Conservation (phyloP, 2,329 filamentous ascomycete genomes). For the Colletotrichum sp. region DNA sequence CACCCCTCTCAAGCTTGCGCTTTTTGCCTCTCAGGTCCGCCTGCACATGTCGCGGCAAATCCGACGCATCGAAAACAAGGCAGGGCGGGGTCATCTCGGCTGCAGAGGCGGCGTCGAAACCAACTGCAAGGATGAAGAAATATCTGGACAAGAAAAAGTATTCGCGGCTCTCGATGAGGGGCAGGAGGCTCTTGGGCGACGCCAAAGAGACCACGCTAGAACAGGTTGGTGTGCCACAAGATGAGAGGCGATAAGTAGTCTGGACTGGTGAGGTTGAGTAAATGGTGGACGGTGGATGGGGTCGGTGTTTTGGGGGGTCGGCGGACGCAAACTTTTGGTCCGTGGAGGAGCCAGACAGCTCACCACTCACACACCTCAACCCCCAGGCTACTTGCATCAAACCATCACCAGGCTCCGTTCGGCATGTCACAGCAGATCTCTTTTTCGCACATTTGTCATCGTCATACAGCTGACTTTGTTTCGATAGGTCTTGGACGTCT, state of each 20-base stretch:
- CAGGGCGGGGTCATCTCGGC: slow-evolving; percentile 63
- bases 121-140: slow-evolving; percentile 29
- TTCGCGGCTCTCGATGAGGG: slow-evolving; percentile 36
- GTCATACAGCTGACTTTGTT: not conserved
- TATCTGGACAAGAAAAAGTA: slow-evolving; percentile 25
- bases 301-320: not conserved
- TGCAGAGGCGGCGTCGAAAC: not conserved
- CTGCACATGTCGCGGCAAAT: slow-evolving; percentile 57
- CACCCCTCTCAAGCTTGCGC: slow-evolving; percentile 51
- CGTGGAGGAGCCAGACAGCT: not conserved
- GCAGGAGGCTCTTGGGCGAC: slow-evolving; percentile 57
- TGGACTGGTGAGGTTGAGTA: not conserved
- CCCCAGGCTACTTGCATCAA: not conserved
- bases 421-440: not conserved
- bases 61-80: slow-evolving; percentile 56
- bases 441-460: not conserved
- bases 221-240: slow-evolving; percentile 51
- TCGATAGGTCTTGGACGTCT: slow-evolving; percentile 30
- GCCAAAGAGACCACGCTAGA: slow-evolving; percentile 63
- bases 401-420: not conserved
- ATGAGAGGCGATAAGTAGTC: not conserved
- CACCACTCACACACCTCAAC: not conserved
- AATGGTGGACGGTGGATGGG: not conserved
- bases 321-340: not conserved
- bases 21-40: slow-evolving; percentile 52